Conservation (phyloP, 164 flowering plant genomes). For the Umbilicus rupestris region DNA sequence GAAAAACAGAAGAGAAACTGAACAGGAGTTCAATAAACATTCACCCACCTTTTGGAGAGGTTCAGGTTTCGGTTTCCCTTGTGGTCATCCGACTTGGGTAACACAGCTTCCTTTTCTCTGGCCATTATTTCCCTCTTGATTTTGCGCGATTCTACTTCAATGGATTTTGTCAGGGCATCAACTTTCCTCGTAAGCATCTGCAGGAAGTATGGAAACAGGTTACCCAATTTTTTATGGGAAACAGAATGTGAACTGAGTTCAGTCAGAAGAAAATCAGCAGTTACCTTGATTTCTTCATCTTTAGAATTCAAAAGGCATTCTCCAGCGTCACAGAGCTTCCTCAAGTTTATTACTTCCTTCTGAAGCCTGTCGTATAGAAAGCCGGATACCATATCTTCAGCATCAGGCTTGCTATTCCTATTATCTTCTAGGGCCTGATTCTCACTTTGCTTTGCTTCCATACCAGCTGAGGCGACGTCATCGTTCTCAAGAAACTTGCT, state of each 20-base stretch:
- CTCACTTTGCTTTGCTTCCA: conserved; percentile 14
- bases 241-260: too few relatives aligned
- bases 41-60: conserved; percentile 30
- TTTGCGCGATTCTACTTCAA: conserved; percentile 64
- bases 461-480: conserved; percentile 19
- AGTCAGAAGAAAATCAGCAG: neutral
- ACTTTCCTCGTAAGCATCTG: conserved; percentile 70
- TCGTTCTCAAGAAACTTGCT: conserved; percentile 17
- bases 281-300: conserved; percentile 82
- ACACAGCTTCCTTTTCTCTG: conserved; percentile 45
- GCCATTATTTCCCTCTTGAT: conserved; percentile 56
- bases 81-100: conserved; percentile 26
- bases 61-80: conserved; percentile 25
- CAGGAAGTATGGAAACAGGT: conserved; percentile 8
- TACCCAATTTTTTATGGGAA: too few relatives aligned
- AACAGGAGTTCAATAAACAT: neutral
- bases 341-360: conserved; percentile 60
- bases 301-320: conserved; percentile 43
- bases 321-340: conserved; percentile 55
- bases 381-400: conserved; percentile 69
- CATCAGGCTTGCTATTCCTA: conserved; percentile 14
- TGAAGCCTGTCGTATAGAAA: conserved; percentile 79
- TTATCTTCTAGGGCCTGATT: conserved; percentile 17
- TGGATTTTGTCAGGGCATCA: conserved; percentile 57
- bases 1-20: neutral